Conservation (phyloP, 1,284 basidiomycete genomes). For the Tilletia setariae region DNA sequence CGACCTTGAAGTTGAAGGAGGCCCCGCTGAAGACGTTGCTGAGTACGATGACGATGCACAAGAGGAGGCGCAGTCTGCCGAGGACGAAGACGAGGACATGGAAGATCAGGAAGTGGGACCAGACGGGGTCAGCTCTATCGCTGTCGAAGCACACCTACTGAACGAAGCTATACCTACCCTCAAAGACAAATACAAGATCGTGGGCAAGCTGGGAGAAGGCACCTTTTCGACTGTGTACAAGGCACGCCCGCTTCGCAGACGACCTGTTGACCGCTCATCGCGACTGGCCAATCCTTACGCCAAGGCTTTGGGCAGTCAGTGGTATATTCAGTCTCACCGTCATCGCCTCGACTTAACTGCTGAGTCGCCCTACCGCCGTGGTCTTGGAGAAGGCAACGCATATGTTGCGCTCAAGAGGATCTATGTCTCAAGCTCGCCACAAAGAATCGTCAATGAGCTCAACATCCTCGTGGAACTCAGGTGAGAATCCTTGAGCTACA, state of each 20-base stretch:
- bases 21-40: not conserved
- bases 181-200: constrained; percentile 64
- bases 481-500: too few relatives aligned
- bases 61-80: not conserved
- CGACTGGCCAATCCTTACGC: not conserved
- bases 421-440: constrained; percentile 90
- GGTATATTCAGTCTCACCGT: too few relatives aligned
- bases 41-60: not conserved
- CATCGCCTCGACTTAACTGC: too few relatives aligned
- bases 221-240: constrained; percentile 99
- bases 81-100: not conserved
- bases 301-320: not conserved
- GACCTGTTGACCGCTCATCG: not conserved
- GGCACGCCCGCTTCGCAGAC: constrained; percentile 60
- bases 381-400: constrained; percentile 47
- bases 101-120: not conserved
- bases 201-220: constrained; percentile 89
- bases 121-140: too few relatives aligned
- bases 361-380: too few relatives aligned
- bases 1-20: too few relatives aligned
- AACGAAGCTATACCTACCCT: not conserved
- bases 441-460: constrained; percentile 89
- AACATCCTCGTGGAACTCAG: constrained; percentile 77
- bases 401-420: constrained; percentile 96
- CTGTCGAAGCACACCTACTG: not conserved